Evolutionary conservation across 306 rosid species (phyloP).

Genomic region (Datisca glomerata): DNA sequence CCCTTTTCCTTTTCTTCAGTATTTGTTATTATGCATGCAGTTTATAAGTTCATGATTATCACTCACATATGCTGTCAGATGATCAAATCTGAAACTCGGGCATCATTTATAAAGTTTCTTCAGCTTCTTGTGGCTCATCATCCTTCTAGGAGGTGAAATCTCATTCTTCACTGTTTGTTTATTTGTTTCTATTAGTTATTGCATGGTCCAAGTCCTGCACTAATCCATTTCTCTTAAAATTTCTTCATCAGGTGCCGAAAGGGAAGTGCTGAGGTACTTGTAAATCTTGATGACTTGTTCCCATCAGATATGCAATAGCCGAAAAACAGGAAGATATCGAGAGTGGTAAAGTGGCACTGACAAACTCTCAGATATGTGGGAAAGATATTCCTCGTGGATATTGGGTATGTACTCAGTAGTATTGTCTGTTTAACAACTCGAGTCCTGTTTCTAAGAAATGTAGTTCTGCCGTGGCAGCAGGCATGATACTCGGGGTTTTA

Average conservation of each 20-base stretch:
- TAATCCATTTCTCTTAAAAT: too few species aligned
- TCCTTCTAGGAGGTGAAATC: conserved; percentile 72
- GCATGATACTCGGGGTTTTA: conserved; percentile 82
- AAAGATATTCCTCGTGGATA: conserved; percentile 94
- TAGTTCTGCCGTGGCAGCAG: conserved; percentile 95
- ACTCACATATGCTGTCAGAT: conserved; percentile 31
- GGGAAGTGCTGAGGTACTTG: conserved; percentile 83
- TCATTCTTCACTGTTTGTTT: conserved; percentile 4
- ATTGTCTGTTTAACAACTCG: background rate
- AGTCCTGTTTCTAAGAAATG: too few species aligned
- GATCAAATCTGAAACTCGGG: conserved; percentile 80
- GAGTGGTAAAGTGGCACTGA: conserved; percentile 20
- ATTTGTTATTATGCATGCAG: background rate
- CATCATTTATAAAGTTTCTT: conserved; percentile 67
- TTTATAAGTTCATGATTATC: background rate
- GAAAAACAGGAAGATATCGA: conserved; percentile 31
- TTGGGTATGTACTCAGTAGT: conserved; percentile 60
- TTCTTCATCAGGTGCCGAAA: conserved; percentile 74
- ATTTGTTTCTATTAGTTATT: too few species aligned
- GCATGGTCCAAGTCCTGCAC: too few species aligned
- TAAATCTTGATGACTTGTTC: conserved; percentile 68
- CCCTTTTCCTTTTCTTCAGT: conserved; percentile 1
- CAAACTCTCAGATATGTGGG: conserved; percentile 66
- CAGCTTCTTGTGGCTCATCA: conserved; percentile 84
- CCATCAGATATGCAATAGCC: conserved; percentile 34